Conservation (phyloP, 257 asterid genomes). For the Solanum rostratum region DNA sequence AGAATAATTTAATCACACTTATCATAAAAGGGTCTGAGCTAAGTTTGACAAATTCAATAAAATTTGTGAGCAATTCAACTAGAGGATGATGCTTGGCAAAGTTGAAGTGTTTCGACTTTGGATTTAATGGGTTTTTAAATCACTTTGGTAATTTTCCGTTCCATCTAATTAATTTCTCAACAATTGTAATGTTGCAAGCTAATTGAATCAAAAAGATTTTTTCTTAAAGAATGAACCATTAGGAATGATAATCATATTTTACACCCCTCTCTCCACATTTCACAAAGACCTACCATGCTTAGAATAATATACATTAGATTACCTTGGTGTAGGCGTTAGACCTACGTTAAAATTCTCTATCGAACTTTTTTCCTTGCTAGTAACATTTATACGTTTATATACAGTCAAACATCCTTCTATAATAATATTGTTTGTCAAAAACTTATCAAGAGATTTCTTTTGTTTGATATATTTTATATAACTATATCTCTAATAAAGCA, state of each 20-base stretch:
- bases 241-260: background rate
- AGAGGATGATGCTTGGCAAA: background rate
- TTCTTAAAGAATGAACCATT: background rate
- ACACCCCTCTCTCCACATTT: background rate
- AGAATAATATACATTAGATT: background rate
- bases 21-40: too few relatives aligned
- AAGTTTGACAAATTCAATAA: background rate
- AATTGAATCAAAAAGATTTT: too few relatives aligned
- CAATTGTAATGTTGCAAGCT: too few relatives aligned
- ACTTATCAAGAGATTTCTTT: background rate
- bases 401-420: background rate
- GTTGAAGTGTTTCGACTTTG: background rate
- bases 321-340: background rate
- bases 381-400: background rate
- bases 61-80: background rate
- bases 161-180: too few relatives aligned
- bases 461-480: background rate
- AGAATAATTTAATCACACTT: too few relatives aligned
- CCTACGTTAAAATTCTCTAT: background rate
- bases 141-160: too few relatives aligned
- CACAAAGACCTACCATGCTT: background rate
- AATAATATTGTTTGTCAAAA: background rate
- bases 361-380: background rate
- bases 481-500: background rate
- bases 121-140: too few relatives aligned